Base-by-base conservation (phyloP, 768 basidiomycete genomes). In the Tricholoma hemisulphureum region DNA sequence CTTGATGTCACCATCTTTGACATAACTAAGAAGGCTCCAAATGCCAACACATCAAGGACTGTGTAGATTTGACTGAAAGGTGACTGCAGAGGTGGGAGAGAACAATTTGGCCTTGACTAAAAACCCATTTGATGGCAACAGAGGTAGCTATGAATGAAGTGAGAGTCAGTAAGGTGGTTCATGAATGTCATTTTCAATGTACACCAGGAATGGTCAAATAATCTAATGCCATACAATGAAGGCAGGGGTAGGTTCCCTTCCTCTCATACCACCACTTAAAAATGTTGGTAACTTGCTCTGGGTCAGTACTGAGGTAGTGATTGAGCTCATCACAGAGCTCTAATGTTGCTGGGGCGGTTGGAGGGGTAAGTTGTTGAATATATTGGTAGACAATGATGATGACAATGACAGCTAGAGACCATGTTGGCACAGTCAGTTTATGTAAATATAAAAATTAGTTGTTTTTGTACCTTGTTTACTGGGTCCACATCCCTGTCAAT, bases 101-200 rank as follows among this genome's bases (percentile, higher is more conserved):
- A 6, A 57, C 3, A 14, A 52, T 24, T 3, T 41, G 45, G 18
- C 58, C 58, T 26, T 46, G n/a, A 24, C 58, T 58, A 21, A 58
- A 58, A 32, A 59, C 58, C 2, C 46, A 41, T 35, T 59, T 53
- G 9, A 59, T 26, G 24, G 49, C 46, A 7, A 55, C 53, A 51
- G 58, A 54, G 16, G 51, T 58, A 26, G 57, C 57, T 58, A 26
- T 26, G 20, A 50, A 24, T 14, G 45, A 13, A 5, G 21, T 55
- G 18, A 48, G 37, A 39, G 13, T 49, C 20, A 67, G 66, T n/a
- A 48, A 72, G 58, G 49, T 74, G 73, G 32, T 75, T 66, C 0
- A 66, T 58, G n/a, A n/a, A n/a, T 4, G 69, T 73, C 73, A 75
- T 73, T 0, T 63, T 54, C 1, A 67, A 65, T 1, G 71, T n/a